A percentile compares a stretch with the other conserved stretches of the same genome.
Conservation (phyloP, 768 basidiomycete species). For the Trichaptum fuscoviolaceum region DNA sequence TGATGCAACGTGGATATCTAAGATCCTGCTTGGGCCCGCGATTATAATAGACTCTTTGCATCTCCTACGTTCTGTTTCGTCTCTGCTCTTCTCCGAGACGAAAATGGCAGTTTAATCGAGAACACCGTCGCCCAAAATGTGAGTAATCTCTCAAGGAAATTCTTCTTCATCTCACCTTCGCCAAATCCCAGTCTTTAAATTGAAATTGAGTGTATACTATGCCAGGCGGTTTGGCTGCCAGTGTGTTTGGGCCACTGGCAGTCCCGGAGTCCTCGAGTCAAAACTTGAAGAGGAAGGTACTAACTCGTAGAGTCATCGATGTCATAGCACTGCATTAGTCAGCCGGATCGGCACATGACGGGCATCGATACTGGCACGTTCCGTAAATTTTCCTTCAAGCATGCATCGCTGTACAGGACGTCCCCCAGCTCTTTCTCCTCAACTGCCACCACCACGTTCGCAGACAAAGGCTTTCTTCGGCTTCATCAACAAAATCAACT, state of each 20-base stretch:
- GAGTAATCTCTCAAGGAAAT: background rate
- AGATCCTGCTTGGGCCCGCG: background rate
- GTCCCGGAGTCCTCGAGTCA: background rate
- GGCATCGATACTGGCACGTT: background rate
- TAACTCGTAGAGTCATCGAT: background rate
- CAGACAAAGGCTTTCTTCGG: background rate
- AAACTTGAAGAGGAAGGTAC: background rate
- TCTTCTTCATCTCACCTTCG: background rate
- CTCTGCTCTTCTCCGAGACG: background rate
- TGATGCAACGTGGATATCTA: background rate
- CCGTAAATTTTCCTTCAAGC: background rate
- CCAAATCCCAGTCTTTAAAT: background rate
- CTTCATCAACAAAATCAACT: background rate
- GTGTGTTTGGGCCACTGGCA: background rate
- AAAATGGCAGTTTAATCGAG: background rate
- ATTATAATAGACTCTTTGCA: background rate
- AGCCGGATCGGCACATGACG: background rate
- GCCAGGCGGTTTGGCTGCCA: background rate
- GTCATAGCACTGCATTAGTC: background rate
- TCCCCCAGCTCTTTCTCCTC: background rate
- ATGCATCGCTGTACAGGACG: background rate
- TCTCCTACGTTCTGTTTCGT: background rate
- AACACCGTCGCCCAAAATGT: background rate
- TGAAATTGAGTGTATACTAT: background rate
- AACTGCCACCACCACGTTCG: background rate